Evolutionary conservation across 176 grass and related monocot genomes (phyloP).

Genomic region (Puya raimondii): DNA sequence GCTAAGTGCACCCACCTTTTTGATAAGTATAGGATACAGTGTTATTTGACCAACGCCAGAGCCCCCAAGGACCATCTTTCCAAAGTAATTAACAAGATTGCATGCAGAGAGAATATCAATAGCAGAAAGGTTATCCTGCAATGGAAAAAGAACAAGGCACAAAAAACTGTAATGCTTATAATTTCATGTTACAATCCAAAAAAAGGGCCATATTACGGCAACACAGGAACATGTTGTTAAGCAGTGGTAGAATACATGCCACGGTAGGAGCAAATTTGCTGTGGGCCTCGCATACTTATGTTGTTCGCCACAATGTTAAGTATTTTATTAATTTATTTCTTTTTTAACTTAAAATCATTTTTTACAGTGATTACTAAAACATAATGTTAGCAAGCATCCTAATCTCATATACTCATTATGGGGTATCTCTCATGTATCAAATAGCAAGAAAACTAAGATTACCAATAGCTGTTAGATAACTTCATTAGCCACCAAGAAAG

Average conservation of each 20-base stretch:
- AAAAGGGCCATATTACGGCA: no score
- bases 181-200: neutral
- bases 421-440: no score
- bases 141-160: conserved; percentile 8
- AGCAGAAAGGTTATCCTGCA: conserved; percentile 72
- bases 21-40: conserved; percentile 61
- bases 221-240: neutral
- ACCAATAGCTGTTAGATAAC: no score
- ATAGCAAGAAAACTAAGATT: no score
- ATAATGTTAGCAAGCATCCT: no score
- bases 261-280: neutral
- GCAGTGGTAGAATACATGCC: neutral
- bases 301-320: no score
- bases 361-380: no score
- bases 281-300: no score
- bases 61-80: conserved; percentile 57
- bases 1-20: conserved; percentile 38
- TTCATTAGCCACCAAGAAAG: no score
- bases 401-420: no score
- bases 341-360: no score
- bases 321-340: no score
- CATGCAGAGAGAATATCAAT: conserved; percentile 68
- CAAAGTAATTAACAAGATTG: conserved; percentile 88
- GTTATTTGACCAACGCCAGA: conserved; percentile 49
- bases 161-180: conserved; percentile 5